These are phyloP conservation scores for Phytophthora rubi DNA, from an alignment of 352 stramenopile genomes.

Conservation along the genomic window DNA sequence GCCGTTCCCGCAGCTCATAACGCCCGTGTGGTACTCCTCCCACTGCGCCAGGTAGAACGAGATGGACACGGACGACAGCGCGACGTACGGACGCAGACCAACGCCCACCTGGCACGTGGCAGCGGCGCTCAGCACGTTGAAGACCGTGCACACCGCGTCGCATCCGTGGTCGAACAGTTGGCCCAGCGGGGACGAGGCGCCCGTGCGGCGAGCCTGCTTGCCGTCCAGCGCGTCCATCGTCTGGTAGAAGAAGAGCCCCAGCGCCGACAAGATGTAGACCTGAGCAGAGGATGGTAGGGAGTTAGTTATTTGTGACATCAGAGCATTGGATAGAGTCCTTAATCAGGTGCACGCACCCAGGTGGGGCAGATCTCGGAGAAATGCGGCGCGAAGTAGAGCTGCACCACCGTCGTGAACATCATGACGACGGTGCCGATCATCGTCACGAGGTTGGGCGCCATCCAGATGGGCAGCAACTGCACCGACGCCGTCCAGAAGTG, in stretches of 20 bases:
- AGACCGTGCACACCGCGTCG: constrained; percentile 82
- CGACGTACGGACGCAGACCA: constrained; percentile 52
- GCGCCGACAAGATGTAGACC: constrained; percentile 77
- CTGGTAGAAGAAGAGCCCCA: constrained; percentile 94
- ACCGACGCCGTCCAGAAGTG: constrained; percentile 89
- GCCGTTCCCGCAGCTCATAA: constrained; percentile 90
- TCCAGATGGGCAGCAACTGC: constrained; percentile 85
- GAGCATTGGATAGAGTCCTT: not conserved
- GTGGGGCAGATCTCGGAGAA: constrained; percentile 64
- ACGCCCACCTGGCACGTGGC: constrained; percentile 66
- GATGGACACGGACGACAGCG: constrained; percentile 79
- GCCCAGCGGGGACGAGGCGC: constrained; percentile 94
- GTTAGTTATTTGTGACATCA: not conserved
- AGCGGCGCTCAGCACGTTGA: constrained; percentile 81
- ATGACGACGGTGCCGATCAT: constrained; percentile 86
- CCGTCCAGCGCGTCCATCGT: constrained; percentile 99
- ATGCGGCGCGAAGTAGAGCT: constrained; percentile 79
- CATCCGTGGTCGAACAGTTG: constrained; percentile 99
- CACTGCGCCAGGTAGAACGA: constrained; percentile 89
- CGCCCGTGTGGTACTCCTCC: constrained; percentile 90
- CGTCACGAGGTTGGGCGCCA: constrained; percentile 92
- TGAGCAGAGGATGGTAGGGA: constrained; percentile 1
- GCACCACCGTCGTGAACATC: constrained; percentile 78
- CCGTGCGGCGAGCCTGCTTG: constrained; percentile 97
- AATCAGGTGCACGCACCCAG: constrained; percentile 45